A percentile compares a stretch with the other conserved stretches of the same genome.
Conservation (phyloP, 2,329 filamentous ascomycete genomes). For the Aotearoamyces nothofagi region DNA sequence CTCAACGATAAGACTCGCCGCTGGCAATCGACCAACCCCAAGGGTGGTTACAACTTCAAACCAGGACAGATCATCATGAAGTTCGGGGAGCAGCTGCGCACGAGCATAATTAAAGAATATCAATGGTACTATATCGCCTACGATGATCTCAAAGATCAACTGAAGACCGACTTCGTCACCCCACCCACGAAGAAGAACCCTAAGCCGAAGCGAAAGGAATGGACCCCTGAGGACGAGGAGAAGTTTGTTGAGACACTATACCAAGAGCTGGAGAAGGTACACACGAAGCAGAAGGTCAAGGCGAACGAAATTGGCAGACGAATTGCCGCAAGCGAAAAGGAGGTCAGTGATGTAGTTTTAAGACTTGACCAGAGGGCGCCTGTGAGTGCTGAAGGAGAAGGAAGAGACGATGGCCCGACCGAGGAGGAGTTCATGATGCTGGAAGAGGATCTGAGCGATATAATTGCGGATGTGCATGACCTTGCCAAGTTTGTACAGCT, state of each 20-base stretch:
- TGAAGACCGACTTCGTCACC: conserved; percentile 57
- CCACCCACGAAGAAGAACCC: conserved; percentile 28
- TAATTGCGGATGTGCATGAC: conserved; percentile 97
- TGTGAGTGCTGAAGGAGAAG: conserved; percentile 15
- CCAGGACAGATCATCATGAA: conserved; percentile 50
- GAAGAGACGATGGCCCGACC: conserved; percentile 40
- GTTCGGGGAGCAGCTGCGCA: conserved; percentile 94
- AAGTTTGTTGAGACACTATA: conserved; percentile 79
- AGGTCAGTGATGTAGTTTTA: conserved; percentile 76
- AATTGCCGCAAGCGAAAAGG: conserved; percentile 75
- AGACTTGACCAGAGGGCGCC: conserved; percentile 50
- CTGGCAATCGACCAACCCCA: conserved; percentile 1
- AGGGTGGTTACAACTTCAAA: conserved; percentile 5
- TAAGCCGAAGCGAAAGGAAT: conserved; percentile 43
- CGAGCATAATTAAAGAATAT: conserved; percentile 92
- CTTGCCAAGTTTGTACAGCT: conserved; percentile 95
- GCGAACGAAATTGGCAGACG: conserved; percentile 87
- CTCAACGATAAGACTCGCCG: conserved; percentile 2
- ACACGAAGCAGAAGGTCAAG: conserved; percentile 95
- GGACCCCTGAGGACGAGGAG: conserved; percentile 86
- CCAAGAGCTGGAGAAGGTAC: conserved; percentile 89
- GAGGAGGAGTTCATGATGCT: conserved; percentile 91
- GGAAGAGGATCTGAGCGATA: conserved; percentile 90
- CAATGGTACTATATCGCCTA: conserved; percentile 98
- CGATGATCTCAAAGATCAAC: conserved; percentile 75